Evolutionary conservation across 495 filamentous ascomycete genomes (phyloP), one percentile per base, ranked within the genome.

Genomic region (Trichoderma orchidacearum): DNA sequence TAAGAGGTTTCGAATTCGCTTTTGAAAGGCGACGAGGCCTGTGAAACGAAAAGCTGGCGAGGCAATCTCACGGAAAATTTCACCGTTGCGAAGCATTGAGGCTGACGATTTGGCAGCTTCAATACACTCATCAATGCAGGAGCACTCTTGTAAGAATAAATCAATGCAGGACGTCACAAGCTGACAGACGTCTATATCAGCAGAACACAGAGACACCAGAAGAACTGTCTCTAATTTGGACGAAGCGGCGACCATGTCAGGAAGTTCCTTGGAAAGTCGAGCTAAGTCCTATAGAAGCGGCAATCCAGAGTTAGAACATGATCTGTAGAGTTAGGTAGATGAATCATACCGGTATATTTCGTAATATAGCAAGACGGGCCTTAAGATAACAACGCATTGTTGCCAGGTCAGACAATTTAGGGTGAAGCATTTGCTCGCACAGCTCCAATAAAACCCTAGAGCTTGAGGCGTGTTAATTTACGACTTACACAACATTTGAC

Each of bases 1-100:
- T 32, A 85, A 59, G 11, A 83, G 70, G 13, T 66, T 71, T 29
- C 81, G 73, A 28, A 80, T 72, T 17, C 82, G 71, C 58, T 83
- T 85, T 58, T 85, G 82, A 62, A 85, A 85, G 13, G 81, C 82
- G 15, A 85, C 83, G 28, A 83, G 64, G 3, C 82, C 82, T 21
- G 82, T 85, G 52, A 85, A 80, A 34, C 78, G 71, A 64, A 85
- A 85, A 12, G 75, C 76, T 50, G 76, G 77, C 1, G 83, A 78
- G 8, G 81, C 78, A 52, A 85, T 76, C 62, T 84, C 81, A 30
- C 71, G 64, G 60, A 82, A 85, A 17, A 82, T 68, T 5, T 82
- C 79, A 55, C 74, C 70, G 53, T 85, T 85, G 29, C 80, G 73
- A 55, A 83, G 72, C 30, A 83, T 67, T 0, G 79, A 71, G 51